Conservation (phyloP, 495 filamentous ascomycete genomes). For the Aspergillus egyptiacus region DNA sequence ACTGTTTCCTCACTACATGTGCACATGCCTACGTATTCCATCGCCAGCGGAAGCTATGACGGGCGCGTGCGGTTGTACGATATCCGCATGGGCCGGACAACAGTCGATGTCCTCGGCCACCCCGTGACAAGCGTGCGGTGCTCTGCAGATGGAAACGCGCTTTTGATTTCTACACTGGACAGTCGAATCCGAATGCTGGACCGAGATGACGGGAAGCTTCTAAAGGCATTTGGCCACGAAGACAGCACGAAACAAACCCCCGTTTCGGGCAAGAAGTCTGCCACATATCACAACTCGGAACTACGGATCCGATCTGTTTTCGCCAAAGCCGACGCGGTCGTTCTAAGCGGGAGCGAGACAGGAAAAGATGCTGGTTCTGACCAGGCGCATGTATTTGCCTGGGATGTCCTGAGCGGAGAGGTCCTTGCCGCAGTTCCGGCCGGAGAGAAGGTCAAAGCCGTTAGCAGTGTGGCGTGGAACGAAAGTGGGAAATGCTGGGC, state of each 20-base stretch:
- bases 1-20: constrained; percentile 58
- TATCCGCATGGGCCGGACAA: constrained; percentile 69
- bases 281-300: constrained; percentile 57
- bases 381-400: constrained; percentile 63
- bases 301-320: constrained; percentile 66
- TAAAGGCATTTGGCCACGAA: constrained; percentile 63
- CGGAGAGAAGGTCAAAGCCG: constrained; percentile 52
- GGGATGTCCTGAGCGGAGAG: constrained; percentile 80
- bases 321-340: constrained; percentile 66
- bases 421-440: constrained; percentile 53
- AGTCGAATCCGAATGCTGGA: constrained; percentile 76
- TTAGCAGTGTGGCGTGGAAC: constrained; percentile 68
- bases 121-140: constrained; percentile 61
- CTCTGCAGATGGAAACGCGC: constrained; percentile 63
- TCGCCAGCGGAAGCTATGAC: constrained; percentile 71
- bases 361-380: constrained; percentile 43
- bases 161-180: constrained; percentile 74
- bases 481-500: constrained; percentile 60
- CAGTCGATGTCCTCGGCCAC: constrained; percentile 59
- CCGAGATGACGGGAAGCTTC: constrained; percentile 60
- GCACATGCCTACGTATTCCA: constrained; percentile 38
- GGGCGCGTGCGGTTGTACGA: constrained; percentile 81
- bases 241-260: constrained; percentile 11
- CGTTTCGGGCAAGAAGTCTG: constrained; percentile 1
- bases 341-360: constrained; percentile 77